Evolutionary conservation across 371 early-diverging fungal genomes (phyloP), one percentile per base, ranked within the genome.

Genomic region (Mucor ambiguus): DNA sequence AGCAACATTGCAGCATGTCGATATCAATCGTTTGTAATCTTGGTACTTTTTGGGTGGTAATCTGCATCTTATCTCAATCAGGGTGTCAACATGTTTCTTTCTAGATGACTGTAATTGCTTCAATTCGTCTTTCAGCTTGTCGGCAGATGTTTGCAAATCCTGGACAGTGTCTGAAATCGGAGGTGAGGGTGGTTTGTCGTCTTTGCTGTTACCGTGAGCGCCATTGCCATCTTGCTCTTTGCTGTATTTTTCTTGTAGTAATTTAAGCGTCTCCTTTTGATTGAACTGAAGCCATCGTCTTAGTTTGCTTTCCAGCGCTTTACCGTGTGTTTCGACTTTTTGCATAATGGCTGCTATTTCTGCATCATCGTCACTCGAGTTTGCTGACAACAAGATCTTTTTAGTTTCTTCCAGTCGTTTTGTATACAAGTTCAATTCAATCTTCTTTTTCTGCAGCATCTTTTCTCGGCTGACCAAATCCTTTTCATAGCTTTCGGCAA

Each of bases 1-100:
- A 3, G 74, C 69, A 2, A 83, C 79, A 46, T 78, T 79, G 59
- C 83, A 83, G 30, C 81, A 75, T n/a, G 76, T 71, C 26, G 79
- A 77, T 29, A 83, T 83, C 20, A 83, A 60, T 0, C 81, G 73
- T 29, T 81, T 83, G 64, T 83, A 83, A 18, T 79, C 76, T 68
- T 79, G 79, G 60, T 77, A 75, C 30, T 73, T 74, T 24, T 77
- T 74, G 11, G 70, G 68, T 0, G 83, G 78, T n/a, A 66, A 55
- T 29, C 75, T 73, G 12, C 66, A 63, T 38, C 67, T 38, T 5
- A 81, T 35, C 7, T 48, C 37, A 3, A 75, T 43, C 14, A 79
- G 35, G n/a, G 65, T 68, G 9, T 74, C 65, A 3, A 75, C 67
- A 9, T 59, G 28, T 24, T 59, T 28, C 43, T 69, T 66, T 44